Conservation (phyloP, 768 basidiomycete species). For the Dendrothele bispora region DNA sequence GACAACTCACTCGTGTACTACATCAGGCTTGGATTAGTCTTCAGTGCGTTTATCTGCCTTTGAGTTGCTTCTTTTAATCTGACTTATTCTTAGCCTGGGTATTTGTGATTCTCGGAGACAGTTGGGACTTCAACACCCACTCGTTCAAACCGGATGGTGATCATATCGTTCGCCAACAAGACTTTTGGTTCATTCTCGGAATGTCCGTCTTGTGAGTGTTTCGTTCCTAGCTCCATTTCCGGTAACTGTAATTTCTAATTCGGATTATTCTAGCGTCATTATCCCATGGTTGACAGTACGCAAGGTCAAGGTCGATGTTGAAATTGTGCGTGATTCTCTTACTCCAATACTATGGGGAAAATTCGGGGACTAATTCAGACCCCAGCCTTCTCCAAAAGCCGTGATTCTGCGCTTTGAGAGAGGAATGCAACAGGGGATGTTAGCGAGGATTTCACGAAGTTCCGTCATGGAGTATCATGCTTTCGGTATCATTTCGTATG, state of each 20-base stretch:
- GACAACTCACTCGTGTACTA: constrained; percentile 8
- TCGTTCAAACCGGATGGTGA: constrained; percentile 61
- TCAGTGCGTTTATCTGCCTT: constrained; percentile 38
- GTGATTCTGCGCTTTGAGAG: constrained; percentile 77
- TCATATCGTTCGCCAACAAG: constrained; percentile 65
- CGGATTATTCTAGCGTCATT: constrained; percentile 45
- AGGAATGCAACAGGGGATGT: constrained; percentile 84
- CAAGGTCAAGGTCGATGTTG: constrained; percentile 73
- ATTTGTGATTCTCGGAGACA: constrained; percentile 69
- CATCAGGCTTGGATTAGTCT: constrained; percentile 46
- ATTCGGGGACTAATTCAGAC: not conserved
- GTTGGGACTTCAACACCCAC: constrained; percentile 55
- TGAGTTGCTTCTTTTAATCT: not conserved
- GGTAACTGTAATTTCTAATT: not conserved
- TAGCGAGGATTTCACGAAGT: constrained; percentile 77
- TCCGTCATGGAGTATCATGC: constrained; percentile 83
- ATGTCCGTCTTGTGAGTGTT: constrained; percentile 70
- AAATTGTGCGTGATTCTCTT: constrained; percentile 53
- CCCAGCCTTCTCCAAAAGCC: constrained; percentile 78
- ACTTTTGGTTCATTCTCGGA: constrained; percentile 76
- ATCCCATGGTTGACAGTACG: constrained; percentile 80
- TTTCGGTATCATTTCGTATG: constrained; percentile 81
- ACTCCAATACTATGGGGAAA: not conserved
- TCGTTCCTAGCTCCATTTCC: not conserved
- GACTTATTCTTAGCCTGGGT: constrained; percentile 47